These are phyloP conservation scores for Colletotrichum falcatum DNA, from an alignment of 2,329 filamentous ascomycete species.

Conservation along the genomic window DNA sequence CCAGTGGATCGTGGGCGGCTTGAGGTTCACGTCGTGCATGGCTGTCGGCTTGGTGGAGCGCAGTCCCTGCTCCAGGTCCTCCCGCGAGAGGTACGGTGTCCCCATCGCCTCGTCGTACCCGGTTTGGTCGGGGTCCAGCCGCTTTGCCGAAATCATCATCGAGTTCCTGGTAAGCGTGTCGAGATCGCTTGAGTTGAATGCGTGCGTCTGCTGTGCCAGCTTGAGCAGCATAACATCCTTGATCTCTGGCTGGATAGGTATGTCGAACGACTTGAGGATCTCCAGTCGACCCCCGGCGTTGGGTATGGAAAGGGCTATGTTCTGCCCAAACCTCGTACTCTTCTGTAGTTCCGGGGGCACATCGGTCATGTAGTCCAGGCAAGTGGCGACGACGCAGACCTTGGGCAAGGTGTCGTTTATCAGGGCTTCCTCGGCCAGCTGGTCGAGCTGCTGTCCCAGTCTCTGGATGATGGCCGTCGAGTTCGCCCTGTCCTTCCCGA, in stretches of 20 bases:
- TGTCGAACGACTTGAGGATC: conserved; percentile 74
- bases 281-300: conserved; percentile 76
- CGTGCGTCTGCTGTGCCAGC: conserved; percentile 83
- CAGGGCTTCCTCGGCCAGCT: conserved; percentile 57
- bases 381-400: conserved; percentile 81
- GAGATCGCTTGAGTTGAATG: conserved; percentile 85
- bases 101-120: conserved; percentile 40
- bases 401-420: conserved; percentile 57
- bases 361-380: conserved; percentile 76
- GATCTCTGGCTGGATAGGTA: conserved; percentile 59
- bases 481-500: conserved; percentile 69
- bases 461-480: conserved; percentile 62
- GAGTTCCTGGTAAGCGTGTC: conserved; percentile 66
- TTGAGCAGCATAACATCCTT: conserved; percentile 66
- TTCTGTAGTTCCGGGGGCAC: conserved; percentile 77
- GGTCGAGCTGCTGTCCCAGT: conserved; percentile 67
- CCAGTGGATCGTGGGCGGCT: conserved; percentile 89
- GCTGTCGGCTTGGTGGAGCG: conserved; percentile 81
- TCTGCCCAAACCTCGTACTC: conserved; percentile 71
- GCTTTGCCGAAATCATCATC: conserved; percentile 49
- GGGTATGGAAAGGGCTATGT: conserved; percentile 82
- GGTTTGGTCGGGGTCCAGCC: conserved; percentile 46
- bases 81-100: conserved; percentile 48
- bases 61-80: conserved; percentile 75
- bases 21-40: conserved; percentile 89